Conservation (phyloP, 768 basidiomycete genomes). For the Agrocybe pediades region DNA sequence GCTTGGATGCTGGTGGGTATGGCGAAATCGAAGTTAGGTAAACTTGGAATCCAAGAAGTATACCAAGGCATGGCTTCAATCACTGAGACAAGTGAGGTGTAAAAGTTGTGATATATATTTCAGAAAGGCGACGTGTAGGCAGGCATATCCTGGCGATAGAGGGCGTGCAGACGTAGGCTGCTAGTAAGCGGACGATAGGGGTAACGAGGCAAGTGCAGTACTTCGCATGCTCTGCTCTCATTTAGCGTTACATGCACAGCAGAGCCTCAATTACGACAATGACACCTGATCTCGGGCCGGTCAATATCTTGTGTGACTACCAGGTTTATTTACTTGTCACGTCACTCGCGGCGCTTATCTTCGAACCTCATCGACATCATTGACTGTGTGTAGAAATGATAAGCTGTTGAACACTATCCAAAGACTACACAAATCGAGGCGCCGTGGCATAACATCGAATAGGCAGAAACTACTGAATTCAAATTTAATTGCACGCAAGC, state of each 20-base stretch:
- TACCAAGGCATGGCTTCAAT: slow-evolving; percentile 44
- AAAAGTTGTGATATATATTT: neutral
- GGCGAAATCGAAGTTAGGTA: slow-evolving; percentile 66
- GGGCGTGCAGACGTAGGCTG: no score
- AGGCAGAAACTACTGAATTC: no score
- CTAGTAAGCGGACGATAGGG: neutral
- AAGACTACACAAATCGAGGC: no score
- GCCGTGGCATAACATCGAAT: no score
- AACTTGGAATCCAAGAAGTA: slow-evolving; percentile 58
- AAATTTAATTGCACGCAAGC: no score
- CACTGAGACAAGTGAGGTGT: neutral
- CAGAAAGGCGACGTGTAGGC: neutral
- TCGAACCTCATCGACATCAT: no score
- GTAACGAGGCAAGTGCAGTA: neutral
- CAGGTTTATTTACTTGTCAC: no score
- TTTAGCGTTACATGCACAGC: neutral
- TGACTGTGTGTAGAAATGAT: no score
- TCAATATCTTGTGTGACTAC: no score
- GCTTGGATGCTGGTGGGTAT: slow-evolving; percentile 78
- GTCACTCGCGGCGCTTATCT: no score
- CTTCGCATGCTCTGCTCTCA: neutral
- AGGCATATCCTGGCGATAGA: neutral
- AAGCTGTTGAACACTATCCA: no score
- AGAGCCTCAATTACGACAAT: neutral
- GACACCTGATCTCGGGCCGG: neutral